phyloP scores from a whole-genome alignment of 768 basidiomycete genomes.

The Termitomyces sp. region DNA sequence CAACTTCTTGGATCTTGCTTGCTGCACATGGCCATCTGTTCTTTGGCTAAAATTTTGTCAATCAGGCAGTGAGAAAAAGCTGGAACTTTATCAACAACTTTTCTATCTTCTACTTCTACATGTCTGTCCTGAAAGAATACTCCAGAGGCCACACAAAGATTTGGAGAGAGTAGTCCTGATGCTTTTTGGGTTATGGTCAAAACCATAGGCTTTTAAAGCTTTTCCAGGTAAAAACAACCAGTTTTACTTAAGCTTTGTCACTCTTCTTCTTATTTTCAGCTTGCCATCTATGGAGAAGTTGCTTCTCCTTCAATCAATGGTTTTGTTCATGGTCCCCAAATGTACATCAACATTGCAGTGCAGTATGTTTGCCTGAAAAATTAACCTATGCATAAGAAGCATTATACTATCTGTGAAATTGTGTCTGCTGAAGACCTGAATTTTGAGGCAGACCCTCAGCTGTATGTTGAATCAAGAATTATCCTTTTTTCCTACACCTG shows the following conservation, averaged over 20 bases:
- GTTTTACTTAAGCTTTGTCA: neutral
- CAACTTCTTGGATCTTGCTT: constrained; percentile 91
- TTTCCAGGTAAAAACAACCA: constrained; percentile 63
- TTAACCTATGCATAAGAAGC: constrained; percentile 74
- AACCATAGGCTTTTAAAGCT: constrained; percentile 86
- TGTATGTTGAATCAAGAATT: constrained; percentile 37
- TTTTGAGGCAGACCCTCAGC: constrained; percentile 78
- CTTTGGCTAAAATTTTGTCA: constrained; percentile 77
- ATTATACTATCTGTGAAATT: constrained; percentile 71
- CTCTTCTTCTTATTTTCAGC: constrained; percentile 35
- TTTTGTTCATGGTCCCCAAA: constrained; percentile 67
- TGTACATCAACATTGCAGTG: constrained; percentile 82
- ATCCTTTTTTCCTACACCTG: neutral
- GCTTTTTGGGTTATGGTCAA: constrained; percentile 92
- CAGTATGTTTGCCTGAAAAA: constrained; percentile 84
- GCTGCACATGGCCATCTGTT: constrained; percentile 93
- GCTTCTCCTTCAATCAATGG: constrained; percentile 48
- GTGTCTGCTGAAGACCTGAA: constrained; percentile 72
- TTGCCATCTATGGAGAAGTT: constrained; percentile 79
- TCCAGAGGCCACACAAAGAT: constrained; percentile 69
- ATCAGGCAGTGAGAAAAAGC: constrained; percentile 79
- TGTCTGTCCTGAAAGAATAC: constrained; percentile 54
- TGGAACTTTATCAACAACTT: constrained; percentile 94
- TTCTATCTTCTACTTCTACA: constrained; percentile 96
- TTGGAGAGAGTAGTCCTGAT: constrained; percentile 83